phyloP scores from a whole-genome alignment of 805 yeast species.

The Dipodascus albidus region DNA sequence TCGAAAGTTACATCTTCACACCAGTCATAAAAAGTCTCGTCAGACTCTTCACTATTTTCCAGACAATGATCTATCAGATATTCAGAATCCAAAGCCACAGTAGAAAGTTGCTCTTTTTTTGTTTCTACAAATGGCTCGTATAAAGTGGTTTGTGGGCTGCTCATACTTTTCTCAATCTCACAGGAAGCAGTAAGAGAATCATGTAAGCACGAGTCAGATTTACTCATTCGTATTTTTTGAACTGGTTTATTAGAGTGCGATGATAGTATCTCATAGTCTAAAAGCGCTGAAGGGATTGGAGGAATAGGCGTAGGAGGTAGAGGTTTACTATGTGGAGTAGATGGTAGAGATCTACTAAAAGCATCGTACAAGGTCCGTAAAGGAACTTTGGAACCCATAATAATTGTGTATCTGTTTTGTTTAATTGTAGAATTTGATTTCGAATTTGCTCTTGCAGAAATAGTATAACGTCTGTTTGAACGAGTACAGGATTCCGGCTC shows the following conservation, averaged over 20 bases:
- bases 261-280: not conserved
- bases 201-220: not conserved
- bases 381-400: not conserved
- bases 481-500: too few species aligned
- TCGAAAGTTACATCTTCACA: not conserved
- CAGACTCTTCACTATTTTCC: not conserved
- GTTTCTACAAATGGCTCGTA: too few species aligned
- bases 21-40: not conserved
- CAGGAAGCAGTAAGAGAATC: not conserved
- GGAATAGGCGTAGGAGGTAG: not conserved
- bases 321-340: not conserved
- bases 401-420: not conserved
- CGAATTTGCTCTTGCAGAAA: too few species aligned
- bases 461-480: too few species aligned
- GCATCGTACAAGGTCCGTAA: not conserved
- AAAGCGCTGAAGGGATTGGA: not conserved
- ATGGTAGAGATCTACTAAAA: not conserved
- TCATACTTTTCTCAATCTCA: not conserved
- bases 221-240: not conserved
- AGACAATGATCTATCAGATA: too few species aligned
- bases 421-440: too few species aligned
- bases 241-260: too few species aligned
- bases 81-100: too few species aligned
- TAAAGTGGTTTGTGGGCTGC: not conserved
- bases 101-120: too few species aligned